A percentile compares a stretch with the other conserved stretches of the same genome.
Conservation (phyloP, 2,329 filamentous ascomycete species). For the Diaporthe vexans region DNA sequence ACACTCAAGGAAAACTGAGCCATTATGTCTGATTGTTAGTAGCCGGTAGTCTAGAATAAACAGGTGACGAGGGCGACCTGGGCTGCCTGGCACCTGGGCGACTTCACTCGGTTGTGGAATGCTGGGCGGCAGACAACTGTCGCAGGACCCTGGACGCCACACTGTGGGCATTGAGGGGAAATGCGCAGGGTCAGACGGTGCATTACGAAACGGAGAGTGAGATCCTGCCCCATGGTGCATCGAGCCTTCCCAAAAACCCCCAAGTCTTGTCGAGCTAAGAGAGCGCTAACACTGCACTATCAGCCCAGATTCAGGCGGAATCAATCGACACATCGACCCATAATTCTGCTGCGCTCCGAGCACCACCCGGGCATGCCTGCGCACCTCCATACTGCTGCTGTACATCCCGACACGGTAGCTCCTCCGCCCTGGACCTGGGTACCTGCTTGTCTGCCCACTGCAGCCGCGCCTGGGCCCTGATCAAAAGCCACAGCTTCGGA, state of each 20-base stretch:
- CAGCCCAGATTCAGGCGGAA: conserved; percentile 46
- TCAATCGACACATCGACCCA: conserved; percentile 44
- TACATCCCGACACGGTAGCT: neutral
- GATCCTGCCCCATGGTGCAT: conserved; percentile 9
- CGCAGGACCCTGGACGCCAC: conserved; percentile 7
- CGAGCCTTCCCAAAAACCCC: conserved; percentile 25
- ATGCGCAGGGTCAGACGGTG: neutral
- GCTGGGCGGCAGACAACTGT: conserved; percentile 8
- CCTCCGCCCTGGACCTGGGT: neutral
- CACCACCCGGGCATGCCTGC: neutral
- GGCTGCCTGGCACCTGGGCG: too few relatives aligned
- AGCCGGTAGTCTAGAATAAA: conserved; percentile 7
- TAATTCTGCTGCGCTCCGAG: conserved; percentile 31
- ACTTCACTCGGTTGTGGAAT: conserved; percentile 4
- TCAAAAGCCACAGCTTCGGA: too few relatives aligned
- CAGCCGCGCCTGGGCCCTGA: neutral
- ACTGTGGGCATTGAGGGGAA: conserved; percentile 12
- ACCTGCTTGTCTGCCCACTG: neutral
- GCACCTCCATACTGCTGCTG: neutral
- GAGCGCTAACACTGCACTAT: conserved; percentile 40
- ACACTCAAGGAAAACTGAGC: neutral
- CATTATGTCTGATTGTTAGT: neutral
- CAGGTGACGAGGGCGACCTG: conserved; percentile 2
- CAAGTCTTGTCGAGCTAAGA: conserved; percentile 11
- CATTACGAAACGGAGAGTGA: conserved; percentile 23